Percentiles rank a stretch among this genome's conserved stretches.
Evolutionary conservation across 352 stramenopile species (phyloP).

Genomic region (Nothophytophthora sp.): DNA sequence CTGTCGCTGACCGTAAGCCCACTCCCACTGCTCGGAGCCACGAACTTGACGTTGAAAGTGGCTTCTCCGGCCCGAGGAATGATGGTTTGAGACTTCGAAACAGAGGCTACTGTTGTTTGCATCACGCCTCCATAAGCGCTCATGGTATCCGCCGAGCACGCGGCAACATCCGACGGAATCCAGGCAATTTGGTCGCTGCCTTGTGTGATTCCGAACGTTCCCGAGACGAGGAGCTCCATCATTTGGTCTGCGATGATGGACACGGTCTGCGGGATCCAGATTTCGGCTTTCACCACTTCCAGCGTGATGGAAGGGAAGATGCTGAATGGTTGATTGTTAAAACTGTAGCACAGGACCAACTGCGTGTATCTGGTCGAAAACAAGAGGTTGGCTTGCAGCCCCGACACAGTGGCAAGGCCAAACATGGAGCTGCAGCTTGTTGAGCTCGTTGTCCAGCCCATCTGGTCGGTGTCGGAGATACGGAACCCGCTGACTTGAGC

Average conservation of each 20-base stretch:
- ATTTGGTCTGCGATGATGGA: slow-evolving; percentile 58
- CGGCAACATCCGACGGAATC: slow-evolving; percentile 47
- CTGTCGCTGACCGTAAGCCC: slow-evolving; percentile 6
- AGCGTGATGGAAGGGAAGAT: slow-evolving; percentile 39
- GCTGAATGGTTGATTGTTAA: slow-evolving; percentile 57
- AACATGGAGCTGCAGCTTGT: slow-evolving; percentile 39
- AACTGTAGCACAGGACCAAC: slow-evolving; percentile 67
- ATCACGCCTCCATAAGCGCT: slow-evolving; percentile 40
- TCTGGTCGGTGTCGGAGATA: slow-evolving; percentile 42
- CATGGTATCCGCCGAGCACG: slow-evolving; percentile 35
- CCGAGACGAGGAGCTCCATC: slow-evolving; percentile 32
- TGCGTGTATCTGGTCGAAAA: slow-evolving; percentile 37
- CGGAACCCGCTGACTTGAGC: slow-evolving; percentile 54
- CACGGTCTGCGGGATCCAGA: slow-evolving; percentile 49
- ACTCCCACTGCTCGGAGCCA: slow-evolving; percentile 20
- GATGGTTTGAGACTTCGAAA: slow-evolving; percentile 23
- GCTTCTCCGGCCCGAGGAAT: slow-evolving; percentile 39
- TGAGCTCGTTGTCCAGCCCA: slow-evolving; percentile 51
- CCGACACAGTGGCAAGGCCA: slow-evolving; percentile 27
- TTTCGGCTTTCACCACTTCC: slow-evolving; percentile 39
- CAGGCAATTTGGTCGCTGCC: slow-evolving; percentile 61
- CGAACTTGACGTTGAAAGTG: slow-evolving; percentile 39
- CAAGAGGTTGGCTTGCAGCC: slow-evolving; percentile 26
- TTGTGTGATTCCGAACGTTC: slow-evolving; percentile 64
- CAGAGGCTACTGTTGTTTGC: slow-evolving; percentile 32